Base-by-base conservation (phyloP, 2,329 filamentous ascomycete species). In the Sporothrix schenckii region DNA sequence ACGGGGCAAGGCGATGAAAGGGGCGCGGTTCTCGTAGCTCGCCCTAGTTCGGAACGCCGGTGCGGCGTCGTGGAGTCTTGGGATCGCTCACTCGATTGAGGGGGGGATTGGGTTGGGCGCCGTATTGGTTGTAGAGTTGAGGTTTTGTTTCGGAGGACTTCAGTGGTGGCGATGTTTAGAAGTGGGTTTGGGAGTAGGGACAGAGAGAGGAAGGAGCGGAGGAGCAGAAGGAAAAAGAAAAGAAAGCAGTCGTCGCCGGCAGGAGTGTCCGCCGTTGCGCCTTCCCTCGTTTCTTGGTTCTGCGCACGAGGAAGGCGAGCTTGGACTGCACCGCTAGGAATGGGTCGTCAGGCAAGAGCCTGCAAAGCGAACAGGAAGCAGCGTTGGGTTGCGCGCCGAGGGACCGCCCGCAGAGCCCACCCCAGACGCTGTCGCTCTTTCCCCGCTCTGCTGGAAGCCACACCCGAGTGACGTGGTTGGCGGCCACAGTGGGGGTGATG, bases 271-370 rank as follows among this genome's bases (percentile, higher is more conserved):
- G 44, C 50, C 44, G 24, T 13, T 65, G 41, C 44, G 50, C 61
- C 50, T 65, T 14, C 58, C 39, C 14, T 47, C 21, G 39, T 63
- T 65, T 44, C 60, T 65, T 50, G 61, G 44, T 50, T 65, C 61
- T 65, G 44, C 24, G 41, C 50, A 47, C 50, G 41, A 63, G 50
- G 27, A 67, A 63, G 58, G 58, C 47, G 58, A 47, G 27, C 39
- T 49, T 49, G 27, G 39, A 47, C 30, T 53, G 54, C n/a, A 14
- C 66, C 65, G 65, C 39, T 19, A 70, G 69, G 69, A 70, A 70
- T 68, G 69, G 69, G 69, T 70, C 69, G 65, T 39, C 69, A 47
- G 69, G 69, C 69, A 70, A 21, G 47, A 65, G 19, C 53, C 53
- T 47, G 30, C 47, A 66, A 54, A 30, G 50, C 44, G 54, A 52